Percentiles rank a stretch among this genome's conserved stretches.
Evolutionary conservation across 2,329 filamentous ascomycete species (phyloP).

Genomic region (Apiospora arundinis): DNA sequence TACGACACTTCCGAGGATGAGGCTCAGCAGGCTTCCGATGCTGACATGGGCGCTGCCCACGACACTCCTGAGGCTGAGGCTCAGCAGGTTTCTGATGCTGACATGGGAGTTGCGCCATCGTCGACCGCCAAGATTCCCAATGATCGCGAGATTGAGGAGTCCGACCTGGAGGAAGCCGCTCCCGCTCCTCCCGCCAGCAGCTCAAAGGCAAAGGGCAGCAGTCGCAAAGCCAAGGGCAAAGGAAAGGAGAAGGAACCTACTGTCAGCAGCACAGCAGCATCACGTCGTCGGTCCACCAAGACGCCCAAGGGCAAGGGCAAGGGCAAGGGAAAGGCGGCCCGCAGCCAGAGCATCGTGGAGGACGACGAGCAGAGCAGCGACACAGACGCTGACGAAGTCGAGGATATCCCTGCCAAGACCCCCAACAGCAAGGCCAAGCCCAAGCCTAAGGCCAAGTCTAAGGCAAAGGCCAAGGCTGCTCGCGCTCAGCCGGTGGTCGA

Average conservation of each 20-base stretch:
- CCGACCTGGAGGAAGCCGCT: conserved; percentile 27
- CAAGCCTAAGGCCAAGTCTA: neutral
- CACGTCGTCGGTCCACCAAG: neutral
- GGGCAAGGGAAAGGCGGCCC: neutral
- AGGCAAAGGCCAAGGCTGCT: neutral
- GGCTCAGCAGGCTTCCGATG: neutral
- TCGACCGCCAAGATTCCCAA: conserved; percentile 9
- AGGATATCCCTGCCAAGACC: conserved; percentile 32
- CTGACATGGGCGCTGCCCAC: neutral
- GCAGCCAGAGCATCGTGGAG: neutral
- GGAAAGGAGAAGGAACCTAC: neutral
- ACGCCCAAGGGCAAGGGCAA: neutral
- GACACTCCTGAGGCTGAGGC: neutral
- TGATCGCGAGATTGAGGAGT: conserved; percentile 31
- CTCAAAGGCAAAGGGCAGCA: neutral
- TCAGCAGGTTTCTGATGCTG: neutral
- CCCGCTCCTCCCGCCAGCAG: neutral
- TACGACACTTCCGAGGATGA: neutral
- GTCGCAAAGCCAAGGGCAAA: neutral
- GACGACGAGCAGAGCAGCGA: conserved; percentile 34
- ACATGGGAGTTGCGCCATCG: neutral
- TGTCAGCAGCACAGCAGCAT: neutral
- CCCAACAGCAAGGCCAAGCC: neutral
- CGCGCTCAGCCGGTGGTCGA: neutral
- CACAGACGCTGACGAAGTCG: conserved; percentile 40